Conservation (phyloP, 2,329 filamentous ascomycete genomes). For the Orbilia brochopaga region DNA sequence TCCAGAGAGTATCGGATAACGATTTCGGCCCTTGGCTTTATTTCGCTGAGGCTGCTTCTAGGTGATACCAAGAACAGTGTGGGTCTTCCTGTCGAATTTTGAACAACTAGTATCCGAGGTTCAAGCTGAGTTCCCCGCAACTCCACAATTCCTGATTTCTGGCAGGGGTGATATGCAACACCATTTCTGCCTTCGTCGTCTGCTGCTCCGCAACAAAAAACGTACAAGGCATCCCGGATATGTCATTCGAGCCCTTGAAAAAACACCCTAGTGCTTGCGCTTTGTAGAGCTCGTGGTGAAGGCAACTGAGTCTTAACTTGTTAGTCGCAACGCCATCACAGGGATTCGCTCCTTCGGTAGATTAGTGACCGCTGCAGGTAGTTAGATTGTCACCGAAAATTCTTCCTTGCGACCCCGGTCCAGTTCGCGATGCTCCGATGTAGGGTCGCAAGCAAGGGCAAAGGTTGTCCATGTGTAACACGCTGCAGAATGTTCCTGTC, state of each 20-base stretch:
- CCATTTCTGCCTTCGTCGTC: conserved; percentile 23
- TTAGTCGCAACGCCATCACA: background rate
- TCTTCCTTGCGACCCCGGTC: conserved; percentile 40
- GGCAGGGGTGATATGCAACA: conserved; percentile 30
- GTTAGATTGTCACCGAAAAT: conserved; percentile 45
- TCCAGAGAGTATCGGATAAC: conserved; percentile 27
- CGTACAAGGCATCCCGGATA: conserved; percentile 25
- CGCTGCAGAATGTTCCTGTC: conserved; percentile 13
- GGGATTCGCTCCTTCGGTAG: conserved; percentile 7
- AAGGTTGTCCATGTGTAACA: conserved; percentile 22
- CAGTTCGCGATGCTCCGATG: background rate
- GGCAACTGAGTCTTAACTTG: conserved; percentile 28
- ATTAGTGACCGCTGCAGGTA: background rate
- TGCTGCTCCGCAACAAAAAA: conserved; percentile 5
- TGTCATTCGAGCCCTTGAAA: conserved; percentile 32
- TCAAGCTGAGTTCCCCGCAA: background rate
- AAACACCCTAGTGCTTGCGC: conserved; percentile 15
- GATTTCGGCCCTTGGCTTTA: conserved; percentile 19
- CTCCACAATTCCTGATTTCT: conserved; percentile 48
- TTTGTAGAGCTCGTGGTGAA: conserved; percentile 38
- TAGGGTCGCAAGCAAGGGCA: background rate
- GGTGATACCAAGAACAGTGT: conserved; percentile 10
- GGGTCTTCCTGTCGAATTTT: background rate
- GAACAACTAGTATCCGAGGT: background rate
- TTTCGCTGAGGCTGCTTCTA: background rate